Evolutionary conservation across 257 asterid genomes (phyloP), one percentile per base, ranked within the genome.

Genomic region (Coffea canephora): DNA sequence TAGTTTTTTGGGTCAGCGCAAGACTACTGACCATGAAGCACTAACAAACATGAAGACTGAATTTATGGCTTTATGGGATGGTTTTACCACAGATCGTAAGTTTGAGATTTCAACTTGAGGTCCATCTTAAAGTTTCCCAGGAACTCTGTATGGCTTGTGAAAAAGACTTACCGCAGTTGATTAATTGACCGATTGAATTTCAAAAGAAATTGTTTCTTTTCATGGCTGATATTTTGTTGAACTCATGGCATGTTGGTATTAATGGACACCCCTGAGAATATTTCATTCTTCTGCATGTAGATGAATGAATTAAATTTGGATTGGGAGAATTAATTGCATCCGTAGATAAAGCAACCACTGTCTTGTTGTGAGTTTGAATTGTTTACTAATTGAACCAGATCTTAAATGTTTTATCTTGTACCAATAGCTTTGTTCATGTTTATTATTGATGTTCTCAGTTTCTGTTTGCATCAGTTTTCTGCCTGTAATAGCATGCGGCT

Each of bases 31-130:
- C 81, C 93, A 94, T 77, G 98, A 96, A 88, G 95, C 97, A 66
- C 78, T 92, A 71, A 86, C 89, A 77, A 92, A 92, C 88, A 93
- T 96, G 98, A 96, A 96, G 84, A 94, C 99, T 50, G 99, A 96
- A 73, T 96, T 96, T 86, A 96, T 96, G 99, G 92, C 99, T 84
- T 78, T 96, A 85, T 96, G 99, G 99, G 99, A 96, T 91, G 99
- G 99, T 76, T 93, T 96, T 89, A 89, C 97, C 73, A 96, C 99
- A 41, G 97, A 96, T 80, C 88, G 98, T 93, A 86, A 71, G 98
- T 88, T 57, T 55, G 61, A 27, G 39, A 23, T 55, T 34, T 73
- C 49, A 69, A 75, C 15, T 69, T 57, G n/a, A 31, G 43, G 5
- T 12, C 18, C 59, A 5, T 71, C 45, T 71, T 78, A 41, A 8